Conservation (phyloP, 2,329 filamentous ascomycete species). For the Pseudodiploospora longispora region DNA sequence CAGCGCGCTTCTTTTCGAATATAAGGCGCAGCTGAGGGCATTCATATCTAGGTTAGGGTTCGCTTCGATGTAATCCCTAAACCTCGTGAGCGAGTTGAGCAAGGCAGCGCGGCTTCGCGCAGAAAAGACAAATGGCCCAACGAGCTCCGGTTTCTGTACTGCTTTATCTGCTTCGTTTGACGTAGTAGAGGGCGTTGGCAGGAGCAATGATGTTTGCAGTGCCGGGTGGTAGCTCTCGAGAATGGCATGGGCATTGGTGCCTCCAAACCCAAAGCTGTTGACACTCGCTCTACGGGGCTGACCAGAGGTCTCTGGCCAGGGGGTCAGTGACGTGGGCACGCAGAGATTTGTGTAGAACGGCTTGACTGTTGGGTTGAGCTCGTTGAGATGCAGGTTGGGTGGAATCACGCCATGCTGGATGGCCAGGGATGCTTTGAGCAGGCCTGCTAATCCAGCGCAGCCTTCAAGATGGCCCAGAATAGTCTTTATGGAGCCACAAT, state of each 20-base stretch:
- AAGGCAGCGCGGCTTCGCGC: neutral
- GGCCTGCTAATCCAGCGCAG: constrained; percentile 1
- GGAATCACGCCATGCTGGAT: constrained; percentile 12
- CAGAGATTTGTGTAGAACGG: constrained; percentile 16
- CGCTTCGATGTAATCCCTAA: too few species aligned
- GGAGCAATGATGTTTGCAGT: too few species aligned
- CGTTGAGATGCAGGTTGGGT: constrained; percentile 23
- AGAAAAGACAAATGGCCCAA: neutral
- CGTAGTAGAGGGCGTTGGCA: too few species aligned
- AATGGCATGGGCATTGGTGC: constrained; percentile 37
- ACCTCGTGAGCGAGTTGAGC: neutral
- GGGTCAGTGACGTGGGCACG: constrained; percentile 11
- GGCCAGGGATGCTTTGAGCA: constrained; percentile 1
- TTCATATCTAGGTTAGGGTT: too few species aligned
- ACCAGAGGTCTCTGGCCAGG: constrained; percentile 15
- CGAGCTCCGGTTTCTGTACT: neutral
- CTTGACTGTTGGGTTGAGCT: constrained; percentile 18
- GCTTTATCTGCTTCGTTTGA: too few species aligned
- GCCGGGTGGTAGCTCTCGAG: constrained; percentile 16
- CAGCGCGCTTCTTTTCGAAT: too few species aligned
- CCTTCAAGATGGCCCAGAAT: constrained; percentile 3
- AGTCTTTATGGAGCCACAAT: constrained; percentile 7
- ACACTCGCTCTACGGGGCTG: constrained; percentile 14
- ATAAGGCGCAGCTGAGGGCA: too few species aligned
- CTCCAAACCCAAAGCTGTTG: constrained; percentile 32